Evolutionary conservation across 306 rosid genomes (phyloP), one percentile per base, ranked within the genome.

Genomic region (Clitoria ternatea): DNA sequence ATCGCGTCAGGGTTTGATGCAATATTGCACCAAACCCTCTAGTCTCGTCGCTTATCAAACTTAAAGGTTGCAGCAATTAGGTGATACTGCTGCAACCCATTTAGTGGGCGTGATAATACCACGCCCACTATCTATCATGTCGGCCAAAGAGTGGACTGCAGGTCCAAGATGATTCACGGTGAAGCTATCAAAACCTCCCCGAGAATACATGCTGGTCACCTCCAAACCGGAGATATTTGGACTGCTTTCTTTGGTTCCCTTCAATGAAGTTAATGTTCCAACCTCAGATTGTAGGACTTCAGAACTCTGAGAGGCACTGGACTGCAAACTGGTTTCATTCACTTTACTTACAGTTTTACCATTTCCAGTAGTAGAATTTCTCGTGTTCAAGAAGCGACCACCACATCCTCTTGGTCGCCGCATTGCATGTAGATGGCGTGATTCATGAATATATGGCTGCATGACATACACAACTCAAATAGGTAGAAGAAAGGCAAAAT

Each of bases 391-490:
- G 79, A 91, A 91, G 33, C 97, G 92, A 6, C 97, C 97, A 9
- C 97, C 92, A 6, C 86, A 77, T 49, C 97, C 97, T 61, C 97
- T 82, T 59, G 96, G 90, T 36, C 97, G 83, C 39, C 96, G 84
- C 87, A 84, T 66, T 10, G 97, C 97, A 33, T 91, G 97, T 56
- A 77, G 90, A 79, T 91, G 97, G 45, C 97, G 97, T 0, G 97
- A 91, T 73, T 91, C 90, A 47, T 91, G 97, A 90, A 91, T 86
- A 61, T 91, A 91, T 10, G 92, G 89, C 97, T 91, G 83, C 52
- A 80, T 53, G 66, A 74, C 49, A 71, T 62, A 69, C 43, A 75
- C 29, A 15, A 54, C 10, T 36, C 47, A 19, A 54, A 23, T 56
- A 64, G 4, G 33, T 33, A 10, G 5, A 7, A 20, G 10, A 61